Conservation (phyloP, 2,329 filamentous ascomycete species). For the Chaetomium olivaceum region DNA sequence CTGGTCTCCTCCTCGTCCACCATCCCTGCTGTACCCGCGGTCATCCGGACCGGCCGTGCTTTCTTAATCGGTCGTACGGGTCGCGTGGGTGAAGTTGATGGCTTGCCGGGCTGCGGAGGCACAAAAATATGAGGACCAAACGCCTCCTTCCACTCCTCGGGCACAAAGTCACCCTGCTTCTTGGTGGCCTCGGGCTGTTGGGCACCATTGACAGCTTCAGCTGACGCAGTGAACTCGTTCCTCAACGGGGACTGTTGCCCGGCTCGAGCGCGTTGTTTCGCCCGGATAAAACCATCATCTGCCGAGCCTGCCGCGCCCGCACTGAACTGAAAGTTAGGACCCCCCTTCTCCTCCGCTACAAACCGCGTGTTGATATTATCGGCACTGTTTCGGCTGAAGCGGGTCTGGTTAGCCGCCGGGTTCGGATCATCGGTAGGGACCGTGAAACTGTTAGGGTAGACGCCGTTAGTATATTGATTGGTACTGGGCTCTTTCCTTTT, state of each 20-base stretch:
- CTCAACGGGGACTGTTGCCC: constrained; percentile 45
- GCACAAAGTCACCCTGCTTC: constrained; percentile 46
- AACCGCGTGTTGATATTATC: constrained; percentile 66
- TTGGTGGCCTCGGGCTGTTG: constrained; percentile 27
- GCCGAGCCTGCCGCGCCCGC: constrained; percentile 46
- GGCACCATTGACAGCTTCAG: constrained; percentile 28
- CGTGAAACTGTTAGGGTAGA: constrained; percentile 49
- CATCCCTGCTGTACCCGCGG: constrained; percentile 46
- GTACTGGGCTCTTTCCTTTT: constrained; percentile 8
- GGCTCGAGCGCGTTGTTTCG: constrained; percentile 41
- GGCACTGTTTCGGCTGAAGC: constrained; percentile 52
- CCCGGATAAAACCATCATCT: constrained; percentile 33
- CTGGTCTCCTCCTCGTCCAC: constrained; percentile 51
- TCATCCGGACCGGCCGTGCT: constrained; percentile 58
- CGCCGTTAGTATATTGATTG: constrained; percentile 32
- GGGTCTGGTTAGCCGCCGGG: constrained; percentile 41
- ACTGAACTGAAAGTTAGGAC: constrained; percentile 48
- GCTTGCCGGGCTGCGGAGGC: constrained; percentile 43
- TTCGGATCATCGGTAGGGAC: constrained; percentile 46
- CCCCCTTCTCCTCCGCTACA: constrained; percentile 49
- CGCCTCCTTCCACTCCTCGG: constrained; percentile 56
- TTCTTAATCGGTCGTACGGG: constrained; percentile 56
- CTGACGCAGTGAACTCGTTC: constrained; percentile 27
- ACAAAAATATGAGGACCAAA: constrained; percentile 58
- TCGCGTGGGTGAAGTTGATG: constrained; percentile 49